Percentiles rank a stretch among this genome's conserved stretches.
These are phyloP conservation scores for Saprolegnia diclina DNA, from an alignment of 352 stramenopile genomes.

Conservation along the genomic window DNA sequence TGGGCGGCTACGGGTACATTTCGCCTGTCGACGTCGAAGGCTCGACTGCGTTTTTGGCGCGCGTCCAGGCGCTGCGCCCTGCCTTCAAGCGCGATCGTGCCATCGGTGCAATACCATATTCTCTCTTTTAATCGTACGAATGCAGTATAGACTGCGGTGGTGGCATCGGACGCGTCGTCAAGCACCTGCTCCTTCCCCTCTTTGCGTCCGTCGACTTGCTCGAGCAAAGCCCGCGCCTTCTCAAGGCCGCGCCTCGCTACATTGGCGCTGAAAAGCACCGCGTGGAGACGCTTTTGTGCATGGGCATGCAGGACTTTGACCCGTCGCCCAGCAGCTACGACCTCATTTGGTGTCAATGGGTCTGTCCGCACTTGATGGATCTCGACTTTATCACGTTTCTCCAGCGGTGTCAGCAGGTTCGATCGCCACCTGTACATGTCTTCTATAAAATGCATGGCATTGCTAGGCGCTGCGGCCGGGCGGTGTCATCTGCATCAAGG, in stretches of 20 bases:
- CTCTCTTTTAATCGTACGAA: conserved; percentile 23
- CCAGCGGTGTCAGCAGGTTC: conserved; percentile 73
- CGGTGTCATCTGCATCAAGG: conserved; percentile 85
- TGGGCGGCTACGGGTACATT: conserved; percentile 88
- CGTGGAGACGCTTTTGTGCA: conserved; percentile 81
- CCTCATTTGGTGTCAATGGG: conserved; percentile 97
- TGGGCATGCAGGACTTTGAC: conserved; percentile 89
- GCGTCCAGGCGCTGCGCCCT: conserved; percentile 39
- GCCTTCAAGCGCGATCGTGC: conserved; percentile 31
- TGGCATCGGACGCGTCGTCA: conserved; percentile 93
- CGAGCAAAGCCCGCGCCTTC: conserved; percentile 89
- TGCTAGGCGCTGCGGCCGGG: conserved; percentile 36
- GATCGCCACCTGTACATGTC: too few species aligned
- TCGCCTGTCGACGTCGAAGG: conserved; percentile 73
- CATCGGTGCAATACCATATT: conserved; percentile 10
- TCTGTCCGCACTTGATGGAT: conserved; percentile 93
- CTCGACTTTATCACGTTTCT: conserved; percentile 91
- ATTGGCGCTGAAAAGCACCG: conserved; percentile 42
- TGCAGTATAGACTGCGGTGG: conserved; percentile 75
- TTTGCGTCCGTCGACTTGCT: conserved; percentile 90
- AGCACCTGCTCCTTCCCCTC: conserved; percentile 87
- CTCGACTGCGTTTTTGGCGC: conserved; percentile 43
- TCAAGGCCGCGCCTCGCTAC: conserved; percentile 86
- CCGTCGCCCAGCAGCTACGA: conserved; percentile 76
- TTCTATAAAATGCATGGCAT: too few species aligned